phyloP scores from a whole-genome alignment of 371 early-diverging fungal genomes.

The Syncephalastrum contaminatum region DNA sequence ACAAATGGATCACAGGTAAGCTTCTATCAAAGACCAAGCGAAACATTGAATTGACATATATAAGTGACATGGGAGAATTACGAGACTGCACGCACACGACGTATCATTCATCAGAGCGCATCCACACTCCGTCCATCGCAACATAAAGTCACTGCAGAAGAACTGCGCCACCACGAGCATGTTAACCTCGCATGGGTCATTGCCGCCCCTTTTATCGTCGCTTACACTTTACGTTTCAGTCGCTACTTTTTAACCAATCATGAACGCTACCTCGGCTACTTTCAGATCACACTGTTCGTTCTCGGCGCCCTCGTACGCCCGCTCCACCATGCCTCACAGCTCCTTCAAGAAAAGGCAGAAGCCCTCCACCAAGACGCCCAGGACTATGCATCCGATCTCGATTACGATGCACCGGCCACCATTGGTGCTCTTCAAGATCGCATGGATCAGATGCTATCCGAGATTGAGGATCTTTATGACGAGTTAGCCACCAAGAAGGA shows the following conservation, averaged over 20 bases:
- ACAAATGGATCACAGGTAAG: conserved; percentile 60
- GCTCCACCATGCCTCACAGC: conserved; percentile 42
- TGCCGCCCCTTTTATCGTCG: conserved; percentile 60
- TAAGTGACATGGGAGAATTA: conserved; percentile 63
- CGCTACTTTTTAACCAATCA: conserved; percentile 54
- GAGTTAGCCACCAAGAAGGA: conserved; percentile 54
- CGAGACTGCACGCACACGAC: conserved; percentile 51
- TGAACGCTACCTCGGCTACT: conserved; percentile 57
- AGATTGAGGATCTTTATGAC: conserved; percentile 43
- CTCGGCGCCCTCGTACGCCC: conserved; percentile 62
- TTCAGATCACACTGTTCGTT: conserved; percentile 61
- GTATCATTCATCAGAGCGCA: conserved; percentile 25
- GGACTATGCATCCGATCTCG: conserved; percentile 41
- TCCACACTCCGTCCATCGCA: not conserved
- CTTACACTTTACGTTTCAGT: conserved; percentile 56
- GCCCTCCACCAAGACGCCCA: conserved; percentile 53
- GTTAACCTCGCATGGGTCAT: conserved; percentile 55
- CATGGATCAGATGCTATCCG: conserved; percentile 44
- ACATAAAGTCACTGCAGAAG: conserved; percentile 24
- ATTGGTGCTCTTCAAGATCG: conserved; percentile 39
- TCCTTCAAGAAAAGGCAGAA: conserved; percentile 52
- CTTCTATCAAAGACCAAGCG: not conserved
- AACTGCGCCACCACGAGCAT: conserved; percentile 56
- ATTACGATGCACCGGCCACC: not conserved
- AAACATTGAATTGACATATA: not conserved